phyloP scores from a whole-genome alignment of 179 eudicot species.

The Sideroxylon spinosum region DNA sequence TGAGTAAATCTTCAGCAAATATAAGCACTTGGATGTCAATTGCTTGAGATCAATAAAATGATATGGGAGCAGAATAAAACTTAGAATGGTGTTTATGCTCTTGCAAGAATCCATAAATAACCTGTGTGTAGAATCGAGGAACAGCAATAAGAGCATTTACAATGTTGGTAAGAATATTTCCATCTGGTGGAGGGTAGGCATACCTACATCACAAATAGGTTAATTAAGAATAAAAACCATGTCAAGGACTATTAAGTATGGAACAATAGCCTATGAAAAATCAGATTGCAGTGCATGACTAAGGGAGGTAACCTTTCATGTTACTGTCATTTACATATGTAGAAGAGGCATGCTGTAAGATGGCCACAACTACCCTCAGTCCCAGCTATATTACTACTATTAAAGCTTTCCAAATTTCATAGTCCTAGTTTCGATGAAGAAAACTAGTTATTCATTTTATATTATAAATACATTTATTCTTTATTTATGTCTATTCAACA shows the following conservation, averaged over 20 bases:
- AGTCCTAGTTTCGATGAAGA: too few species aligned
- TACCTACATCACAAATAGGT: slow-evolving; percentile 46
- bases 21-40: not conserved
- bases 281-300: not conserved
- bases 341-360: not conserved
- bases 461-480: too few species aligned
- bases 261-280: not conserved
- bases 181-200: slow-evolving; percentile 95
- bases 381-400: too few species aligned
- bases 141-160: slow-evolving; percentile 94
- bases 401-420: too few species aligned
- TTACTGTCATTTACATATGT: not conserved
- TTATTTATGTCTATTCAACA: too few species aligned
- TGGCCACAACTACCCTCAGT: too few species aligned
- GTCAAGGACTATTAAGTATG: not conserved
- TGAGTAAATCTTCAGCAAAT: slow-evolving; percentile 8
- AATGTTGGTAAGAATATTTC: slow-evolving; percentile 84
- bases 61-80: not conserved
- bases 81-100: not conserved
- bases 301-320: not conserved
- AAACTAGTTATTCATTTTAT: too few species aligned
- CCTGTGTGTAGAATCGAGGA: slow-evolving; percentile 95
- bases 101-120: slow-evolving; percentile 14
- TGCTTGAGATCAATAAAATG: not conserved
- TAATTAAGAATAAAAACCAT: slow-evolving; percentile 13